These are phyloP conservation scores for Lolium multiflorum DNA, from an alignment of 176 grass and related monocot genomes.

Conservation along the genomic window DNA sequence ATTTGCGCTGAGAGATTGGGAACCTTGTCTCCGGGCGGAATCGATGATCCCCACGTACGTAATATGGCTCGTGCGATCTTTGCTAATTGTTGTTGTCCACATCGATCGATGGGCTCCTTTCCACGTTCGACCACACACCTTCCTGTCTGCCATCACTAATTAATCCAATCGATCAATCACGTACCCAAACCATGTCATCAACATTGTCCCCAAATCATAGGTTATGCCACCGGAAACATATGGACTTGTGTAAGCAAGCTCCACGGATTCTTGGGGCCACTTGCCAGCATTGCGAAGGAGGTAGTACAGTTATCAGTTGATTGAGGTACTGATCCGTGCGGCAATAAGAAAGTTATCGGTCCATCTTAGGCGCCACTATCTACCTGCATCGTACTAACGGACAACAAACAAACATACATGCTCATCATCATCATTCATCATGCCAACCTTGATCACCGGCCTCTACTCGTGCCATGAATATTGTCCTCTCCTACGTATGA, in stretches of 20 bases:
- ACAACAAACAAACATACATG: too few species aligned
- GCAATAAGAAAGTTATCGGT: not conserved
- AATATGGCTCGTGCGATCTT: slow-evolving; percentile 32
- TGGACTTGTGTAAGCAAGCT: not conserved
- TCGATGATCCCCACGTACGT: not conserved
- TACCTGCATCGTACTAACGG: too few species aligned
- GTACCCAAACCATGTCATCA: not conserved
- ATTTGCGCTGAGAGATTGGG: slow-evolving; percentile 10
- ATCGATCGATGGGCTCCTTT: not conserved
- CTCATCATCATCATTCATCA: too few species aligned
- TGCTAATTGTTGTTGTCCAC: not conserved
- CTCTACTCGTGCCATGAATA: too few species aligned
- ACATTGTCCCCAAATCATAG: not conserved
- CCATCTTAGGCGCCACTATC: too few species aligned
- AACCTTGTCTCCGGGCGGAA: not conserved
- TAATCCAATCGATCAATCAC: not conserved
- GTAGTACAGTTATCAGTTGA: not conserved
- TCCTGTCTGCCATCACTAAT: not conserved
- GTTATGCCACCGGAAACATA: not conserved
- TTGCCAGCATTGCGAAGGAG: not conserved
- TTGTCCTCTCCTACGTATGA: too few species aligned
- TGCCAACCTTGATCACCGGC: too few species aligned
- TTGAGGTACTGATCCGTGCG: not conserved
- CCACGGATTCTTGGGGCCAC: not conserved
- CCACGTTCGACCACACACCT: slow-evolving; percentile 3